Evolutionary conservation across 352 stramenopile genomes (phyloP).

Genomic region (Globisporangium radiosum): DNA sequence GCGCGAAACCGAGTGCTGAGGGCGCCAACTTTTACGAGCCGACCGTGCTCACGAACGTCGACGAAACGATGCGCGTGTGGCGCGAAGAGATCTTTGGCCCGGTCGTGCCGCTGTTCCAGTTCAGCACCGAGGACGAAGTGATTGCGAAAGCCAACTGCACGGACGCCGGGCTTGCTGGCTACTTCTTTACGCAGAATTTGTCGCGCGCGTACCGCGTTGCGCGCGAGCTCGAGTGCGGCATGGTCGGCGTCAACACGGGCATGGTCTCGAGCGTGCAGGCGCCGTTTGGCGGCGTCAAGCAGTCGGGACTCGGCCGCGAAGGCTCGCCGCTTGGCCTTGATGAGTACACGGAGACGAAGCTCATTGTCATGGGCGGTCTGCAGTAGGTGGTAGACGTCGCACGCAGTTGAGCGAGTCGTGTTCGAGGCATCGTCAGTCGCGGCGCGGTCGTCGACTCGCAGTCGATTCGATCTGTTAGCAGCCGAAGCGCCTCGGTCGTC

Average conservation of each 20-base stretch:
- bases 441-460: too few relatives aligned
- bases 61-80: constrained; percentile 85
- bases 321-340: constrained; percentile 85
- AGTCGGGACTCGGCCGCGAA: constrained; percentile 87
- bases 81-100: constrained; percentile 96
- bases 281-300: constrained; percentile 87
- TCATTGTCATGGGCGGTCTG: constrained; percentile 83
- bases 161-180: constrained; percentile 89
- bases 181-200: constrained; percentile 93
- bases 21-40: constrained; percentile 91
- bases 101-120: constrained; percentile 90
- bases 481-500: too few relatives aligned
- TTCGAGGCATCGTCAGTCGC: too few relatives aligned
- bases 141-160: constrained; percentile 92
- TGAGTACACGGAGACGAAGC: constrained; percentile 97
- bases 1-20: constrained; percentile 59
- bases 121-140: constrained; percentile 94
- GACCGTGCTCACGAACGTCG: constrained; percentile 88
- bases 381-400: constrained; percentile 7
- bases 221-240: constrained; percentile 86
- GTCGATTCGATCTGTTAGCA: too few relatives aligned
- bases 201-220: constrained; percentile 86
- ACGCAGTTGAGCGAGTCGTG: too few relatives aligned
- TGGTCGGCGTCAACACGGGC: constrained; percentile 93
- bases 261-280: constrained; percentile 84